Conservation (phyloP, 2,329 filamentous ascomycete species). For the Aspergillus aculeatus region DNA sequence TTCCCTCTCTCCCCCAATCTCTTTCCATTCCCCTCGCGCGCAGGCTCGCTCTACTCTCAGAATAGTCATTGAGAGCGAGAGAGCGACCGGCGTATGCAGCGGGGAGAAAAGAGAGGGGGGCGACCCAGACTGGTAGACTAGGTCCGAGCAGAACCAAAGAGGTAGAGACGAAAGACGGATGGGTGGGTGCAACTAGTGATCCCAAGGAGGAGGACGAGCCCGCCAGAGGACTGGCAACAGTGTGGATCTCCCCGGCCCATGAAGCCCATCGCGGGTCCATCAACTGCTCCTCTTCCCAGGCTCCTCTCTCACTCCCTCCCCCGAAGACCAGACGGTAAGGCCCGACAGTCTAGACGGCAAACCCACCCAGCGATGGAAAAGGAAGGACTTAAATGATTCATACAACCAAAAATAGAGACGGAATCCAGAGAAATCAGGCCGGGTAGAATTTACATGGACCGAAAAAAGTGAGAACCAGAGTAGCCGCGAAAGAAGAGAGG, state of each 20-base stretch:
- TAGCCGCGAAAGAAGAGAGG: background rate
- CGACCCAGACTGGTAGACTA: conserved; percentile 18
- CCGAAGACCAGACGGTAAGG: background rate
- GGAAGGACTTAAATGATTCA: background rate
- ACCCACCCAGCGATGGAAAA: background rate
- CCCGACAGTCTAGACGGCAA: background rate
- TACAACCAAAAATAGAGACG: background rate
- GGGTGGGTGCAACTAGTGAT: conserved; percentile 24
- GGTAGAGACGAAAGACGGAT: conserved; percentile 14
- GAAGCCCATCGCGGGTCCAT: conserved; percentile 20
- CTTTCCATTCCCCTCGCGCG: background rate
- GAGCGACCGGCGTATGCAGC: conserved; percentile 16
- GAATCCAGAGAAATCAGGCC: background rate
- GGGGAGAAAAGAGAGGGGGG: conserved; percentile 11
- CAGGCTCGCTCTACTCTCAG: background rate
- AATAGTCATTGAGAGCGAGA: conserved; percentile 9
- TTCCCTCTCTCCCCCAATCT: background rate
- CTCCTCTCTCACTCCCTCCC: background rate
- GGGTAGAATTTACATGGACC: background rate
- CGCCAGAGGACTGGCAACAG: conserved; percentile 16
- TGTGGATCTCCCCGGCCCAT: conserved; percentile 21
- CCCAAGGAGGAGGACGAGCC: conserved; percentile 23
- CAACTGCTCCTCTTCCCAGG: background rate
- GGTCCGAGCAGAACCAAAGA: conserved; percentile 20
- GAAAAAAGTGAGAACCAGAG: background rate